phyloP scores from a whole-genome alignment of 768 basidiomycete genomes.

The Asterophora lycoperdoides region DNA sequence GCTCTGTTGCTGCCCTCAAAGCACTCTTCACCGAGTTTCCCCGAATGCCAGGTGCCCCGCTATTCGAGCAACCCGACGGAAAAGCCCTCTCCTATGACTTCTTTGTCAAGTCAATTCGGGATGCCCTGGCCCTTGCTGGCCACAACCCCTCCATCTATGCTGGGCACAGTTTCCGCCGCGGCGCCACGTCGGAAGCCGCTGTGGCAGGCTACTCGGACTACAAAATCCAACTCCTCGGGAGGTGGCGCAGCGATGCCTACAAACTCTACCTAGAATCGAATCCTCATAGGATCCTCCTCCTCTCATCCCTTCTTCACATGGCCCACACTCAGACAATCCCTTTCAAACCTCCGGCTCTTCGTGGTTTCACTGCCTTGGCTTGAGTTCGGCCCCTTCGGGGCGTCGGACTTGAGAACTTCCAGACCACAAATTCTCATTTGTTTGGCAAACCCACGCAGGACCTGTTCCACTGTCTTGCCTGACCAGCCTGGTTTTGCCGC shows the following conservation, averaged over 20 bases:
- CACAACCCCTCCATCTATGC: no score
- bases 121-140: not conserved
- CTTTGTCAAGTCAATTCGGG: conserved; percentile 15
- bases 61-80: conserved; percentile 16
- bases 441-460: no score
- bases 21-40: not conserved
- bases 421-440: no score
- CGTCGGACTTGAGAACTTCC: not conserved
- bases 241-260: conserved; percentile 35
- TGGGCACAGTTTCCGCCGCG: conserved; percentile 27
- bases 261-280: conserved; percentile 33
- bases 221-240: conserved; percentile 34
- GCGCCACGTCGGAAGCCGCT: conserved; percentile 27
- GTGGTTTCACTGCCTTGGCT: no score
- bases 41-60: conserved; percentile 4
- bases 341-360: no score
- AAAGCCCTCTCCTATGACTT: conserved; percentile 5
- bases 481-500: no score
- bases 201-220: conserved; percentile 27
- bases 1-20: conserved; percentile 15
- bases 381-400: not conserved
- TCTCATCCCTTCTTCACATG: conserved; percentile 31
- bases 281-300: conserved; percentile 19
- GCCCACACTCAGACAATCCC: no score
- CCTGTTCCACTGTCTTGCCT: no score